Evolutionary conservation across 768 basidiomycete species (phyloP).

Genomic region (Mycena latifolia): DNA sequence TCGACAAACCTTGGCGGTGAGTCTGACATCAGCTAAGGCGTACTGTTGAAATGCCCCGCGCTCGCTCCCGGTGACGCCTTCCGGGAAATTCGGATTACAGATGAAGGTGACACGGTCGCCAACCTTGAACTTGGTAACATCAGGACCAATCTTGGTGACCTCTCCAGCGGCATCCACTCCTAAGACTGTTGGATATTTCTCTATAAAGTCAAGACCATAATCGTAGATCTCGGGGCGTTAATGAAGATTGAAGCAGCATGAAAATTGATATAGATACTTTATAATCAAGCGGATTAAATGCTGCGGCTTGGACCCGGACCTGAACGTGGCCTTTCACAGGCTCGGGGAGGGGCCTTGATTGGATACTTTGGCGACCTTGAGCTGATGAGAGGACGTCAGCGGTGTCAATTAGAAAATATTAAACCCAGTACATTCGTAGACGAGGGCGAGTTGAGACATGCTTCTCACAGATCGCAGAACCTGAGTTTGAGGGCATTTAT

Average conservation of each 20-base stretch:
- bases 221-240: neutral
- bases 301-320: constrained; percentile 23
- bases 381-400: too few relatives aligned
- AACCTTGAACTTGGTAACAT: constrained; percentile 45
- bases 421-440: too few relatives aligned
- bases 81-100: neutral
- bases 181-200: constrained; percentile 49
- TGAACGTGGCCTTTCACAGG: constrained; percentile 6
- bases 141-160: constrained; percentile 53
- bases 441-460: too few relatives aligned
- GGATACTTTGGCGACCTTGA: neutral
- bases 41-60: constrained; percentile 27
- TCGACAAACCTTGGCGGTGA: constrained; percentile 6
- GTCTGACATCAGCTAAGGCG: neutral
- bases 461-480: too few relatives aligned
- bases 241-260: neutral
- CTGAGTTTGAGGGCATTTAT: too few relatives aligned
- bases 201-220: constrained; percentile 40
- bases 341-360: constrained; percentile 9
- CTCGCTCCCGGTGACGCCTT: neutral
- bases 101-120: constrained; percentile 53
- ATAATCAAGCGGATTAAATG: constrained; percentile 15
- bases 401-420: too few relatives aligned
- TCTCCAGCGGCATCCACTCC: constrained; percentile 52
- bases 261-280: neutral